Base-by-base conservation (phyloP, 306 rosid genomes). In the Pachyrhizus erosus region DNA sequence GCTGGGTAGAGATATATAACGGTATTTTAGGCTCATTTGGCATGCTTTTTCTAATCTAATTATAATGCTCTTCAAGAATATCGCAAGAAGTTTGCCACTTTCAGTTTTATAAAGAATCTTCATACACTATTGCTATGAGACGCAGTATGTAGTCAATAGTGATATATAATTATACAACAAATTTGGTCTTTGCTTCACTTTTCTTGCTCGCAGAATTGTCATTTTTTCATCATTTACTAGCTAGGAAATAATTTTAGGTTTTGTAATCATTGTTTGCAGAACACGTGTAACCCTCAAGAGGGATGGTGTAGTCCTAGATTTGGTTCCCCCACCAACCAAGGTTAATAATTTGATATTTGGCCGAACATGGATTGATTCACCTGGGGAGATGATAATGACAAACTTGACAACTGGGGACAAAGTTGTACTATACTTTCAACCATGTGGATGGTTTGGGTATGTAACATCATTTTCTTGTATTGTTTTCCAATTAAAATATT, bases 391-490 rank as follows among this genome's bases (percentile, higher is more conserved):
- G 96, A 73, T 93, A 76, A 90, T 95, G 94, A 88, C 93, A 5
- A 95, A 95, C 87, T 84, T 89, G 83, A 82, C 92, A 8, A 93
- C 98, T 2, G 98, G 98, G 37, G 97, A 95, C 91, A 95, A 95
- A 88, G 97, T 86, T 71, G 93, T 93, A 69, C 76, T 93, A 45
- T 93, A 89, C 85, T 93, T 95, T 87, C 98, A 95, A 90, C 98
- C 97, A 64, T 95, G 98, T 68, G 98, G 98, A 58, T 94, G 98
- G 98, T 90, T 94, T 81, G 98, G 98, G 98, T 92, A 79, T 57
- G 84, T 83, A 69, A 61, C 79, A 60, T 74, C 23, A 15, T 64
- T 7, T 31, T 64, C 21, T 64, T 64, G 70, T 62, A 64, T 12
- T 79, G 58, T 51, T 48, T 69, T 65, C 51, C 75, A 45, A 37